Conservation (phyloP, 352 stramenopile genomes). For the Phytophthora pluvialis region DNA sequence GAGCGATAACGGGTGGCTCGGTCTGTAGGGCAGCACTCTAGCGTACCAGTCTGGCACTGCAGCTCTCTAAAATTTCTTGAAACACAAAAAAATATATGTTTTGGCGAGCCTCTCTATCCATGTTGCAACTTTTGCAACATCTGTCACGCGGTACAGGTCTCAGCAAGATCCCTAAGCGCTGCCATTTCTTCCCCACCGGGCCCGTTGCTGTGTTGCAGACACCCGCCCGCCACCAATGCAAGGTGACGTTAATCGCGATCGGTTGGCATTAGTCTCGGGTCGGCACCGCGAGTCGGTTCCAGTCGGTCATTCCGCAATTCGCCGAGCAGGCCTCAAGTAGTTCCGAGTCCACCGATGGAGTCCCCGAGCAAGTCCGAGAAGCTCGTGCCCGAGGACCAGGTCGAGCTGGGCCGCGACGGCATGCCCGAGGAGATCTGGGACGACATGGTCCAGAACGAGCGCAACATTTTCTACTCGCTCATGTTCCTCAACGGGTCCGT, state of each 20-base stretch:
- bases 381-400: conserved; percentile 39
- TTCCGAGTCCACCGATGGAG: conserved; percentile 20
- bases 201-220: too few relatives aligned
- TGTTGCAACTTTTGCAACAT: conserved; percentile 1
- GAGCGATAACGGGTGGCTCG: conserved; percentile 54
- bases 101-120: too few relatives aligned
- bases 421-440: conserved; percentile 68
- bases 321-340: conserved; percentile 11
- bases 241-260: conserved; percentile 24
- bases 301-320: conserved; percentile 31
- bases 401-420: conserved; percentile 34
- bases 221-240: conserved; percentile 24
- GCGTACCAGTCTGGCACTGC: background rate
- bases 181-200: conserved; percentile 22
- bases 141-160: conserved; percentile 23
- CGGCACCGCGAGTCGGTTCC: conserved; percentile 1
- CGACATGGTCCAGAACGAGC: conserved; percentile 57
- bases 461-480: conserved; percentile 66
- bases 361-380: conserved; percentile 49
- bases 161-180: conserved; percentile 11
- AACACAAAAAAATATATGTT: background rate
- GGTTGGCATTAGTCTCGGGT: conserved; percentile 18
- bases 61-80: conserved; percentile 6
- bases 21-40: conserved; percentile 34
- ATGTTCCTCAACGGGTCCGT: conserved; percentile 78